Evolutionary conservation across 352 stramenopile species (phyloP).

Genomic region (Ochromonadaceae sp.): DNA sequence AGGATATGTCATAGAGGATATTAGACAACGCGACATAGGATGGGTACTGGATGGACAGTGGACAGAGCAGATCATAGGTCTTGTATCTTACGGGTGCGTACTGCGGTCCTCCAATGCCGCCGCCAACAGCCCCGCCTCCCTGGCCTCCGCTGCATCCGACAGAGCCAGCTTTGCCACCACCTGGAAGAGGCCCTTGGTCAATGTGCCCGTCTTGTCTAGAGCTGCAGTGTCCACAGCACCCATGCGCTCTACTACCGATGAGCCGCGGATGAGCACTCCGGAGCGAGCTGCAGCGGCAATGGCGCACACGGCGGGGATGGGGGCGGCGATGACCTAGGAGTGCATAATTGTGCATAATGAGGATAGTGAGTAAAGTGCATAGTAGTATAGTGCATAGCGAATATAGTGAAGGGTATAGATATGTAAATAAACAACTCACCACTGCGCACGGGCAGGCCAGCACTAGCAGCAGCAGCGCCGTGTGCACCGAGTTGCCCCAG

Average conservation of each 20-base stretch:
- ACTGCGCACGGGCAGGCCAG: constrained; percentile 12
- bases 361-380: no score
- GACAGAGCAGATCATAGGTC: no score
- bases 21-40: no score
- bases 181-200: constrained; percentile 6
- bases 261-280: constrained; percentile 10
- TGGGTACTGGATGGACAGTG: no score
- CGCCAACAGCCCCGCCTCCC: neutral
- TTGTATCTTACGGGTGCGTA: no score
- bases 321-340: constrained; percentile 1
- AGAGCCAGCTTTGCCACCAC: neutral
- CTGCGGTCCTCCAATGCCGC: neutral
- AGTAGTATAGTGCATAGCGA: no score
- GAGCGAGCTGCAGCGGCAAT: neutral
- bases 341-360: no score
- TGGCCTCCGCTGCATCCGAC: neutral
- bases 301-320: constrained; percentile 1
- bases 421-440: no score
- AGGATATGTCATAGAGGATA: no score
- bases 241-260: neutral
- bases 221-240: neutral
- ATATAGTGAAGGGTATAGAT: no score
- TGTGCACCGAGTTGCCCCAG: neutral
- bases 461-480: neutral
- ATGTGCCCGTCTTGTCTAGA: constrained; percentile 13